A percentile compares a stretch with the other conserved stretches of the same genome.
phyloP scores from a whole-genome alignment of 2,329 filamentous ascomycete genomes.

The Arthrobotrys sphaeroides region DNA sequence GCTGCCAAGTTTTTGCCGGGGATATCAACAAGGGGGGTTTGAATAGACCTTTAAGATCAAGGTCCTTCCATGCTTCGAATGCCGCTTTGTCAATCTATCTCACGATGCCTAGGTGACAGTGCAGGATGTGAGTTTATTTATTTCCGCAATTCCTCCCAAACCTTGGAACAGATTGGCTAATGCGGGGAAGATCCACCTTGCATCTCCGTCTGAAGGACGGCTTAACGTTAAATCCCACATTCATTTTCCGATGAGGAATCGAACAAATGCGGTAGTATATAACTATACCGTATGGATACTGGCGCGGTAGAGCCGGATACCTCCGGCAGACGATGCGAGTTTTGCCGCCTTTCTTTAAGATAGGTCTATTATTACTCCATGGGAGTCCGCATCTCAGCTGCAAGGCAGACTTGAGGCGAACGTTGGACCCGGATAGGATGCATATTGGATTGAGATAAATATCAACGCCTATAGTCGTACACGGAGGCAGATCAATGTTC shows the following conservation, averaged over 20 bases:
- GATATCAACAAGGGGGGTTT: neutral
- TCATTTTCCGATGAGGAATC: neutral
- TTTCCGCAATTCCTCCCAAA: conserved; percentile 7
- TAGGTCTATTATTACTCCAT: neutral
- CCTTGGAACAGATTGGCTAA: conserved; percentile 41
- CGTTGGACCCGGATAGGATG: neutral
- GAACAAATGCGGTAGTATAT: neutral
- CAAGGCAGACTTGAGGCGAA: neutral
- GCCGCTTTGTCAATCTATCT: conserved; percentile 17
- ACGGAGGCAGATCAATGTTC: neutral
- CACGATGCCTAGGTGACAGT: conserved; percentile 17
- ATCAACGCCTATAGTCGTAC: conserved; percentile 16
- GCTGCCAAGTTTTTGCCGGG: conserved; percentile 32
- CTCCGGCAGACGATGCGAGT: neutral
- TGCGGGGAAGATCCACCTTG: conserved; percentile 44
- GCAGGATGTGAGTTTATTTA: conserved; percentile 3
- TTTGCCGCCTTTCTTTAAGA: neutral
- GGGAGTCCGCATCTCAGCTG: neutral
- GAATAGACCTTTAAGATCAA: neutral
- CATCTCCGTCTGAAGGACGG: neutral
- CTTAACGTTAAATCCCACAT: neutral
- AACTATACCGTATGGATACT: neutral
- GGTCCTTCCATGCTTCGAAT: conserved; percentile 31
- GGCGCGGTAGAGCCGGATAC: neutral
- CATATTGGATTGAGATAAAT: conserved; percentile 6